phyloP scores from a whole-genome alignment of 371 early-diverging fungal species.

The Circinella minor region DNA sequence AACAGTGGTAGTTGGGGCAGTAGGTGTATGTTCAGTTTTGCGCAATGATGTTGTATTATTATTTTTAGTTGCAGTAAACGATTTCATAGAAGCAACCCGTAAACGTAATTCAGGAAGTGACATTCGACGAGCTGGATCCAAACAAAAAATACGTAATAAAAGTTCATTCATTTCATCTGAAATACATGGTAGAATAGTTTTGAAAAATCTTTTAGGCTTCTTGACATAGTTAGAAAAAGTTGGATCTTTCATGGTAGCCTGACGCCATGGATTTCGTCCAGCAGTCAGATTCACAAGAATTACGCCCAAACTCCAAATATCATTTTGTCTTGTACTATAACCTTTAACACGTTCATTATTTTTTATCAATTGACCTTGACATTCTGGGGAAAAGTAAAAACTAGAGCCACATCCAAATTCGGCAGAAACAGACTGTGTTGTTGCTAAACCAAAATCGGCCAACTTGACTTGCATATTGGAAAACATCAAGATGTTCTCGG shows the following conservation, averaged over 20 bases:
- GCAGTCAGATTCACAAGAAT: constrained; percentile 80
- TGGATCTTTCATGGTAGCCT: constrained; percentile 70
- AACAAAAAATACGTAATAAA: constrained; percentile 73
- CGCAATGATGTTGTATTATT: not conserved
- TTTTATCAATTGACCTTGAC: constrained; percentile 65
- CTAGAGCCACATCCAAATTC: constrained; percentile 85
- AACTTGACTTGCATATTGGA: constrained; percentile 57
- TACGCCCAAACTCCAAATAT: constrained; percentile 85
- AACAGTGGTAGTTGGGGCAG: not conserved
- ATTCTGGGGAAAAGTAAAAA: constrained; percentile 93
- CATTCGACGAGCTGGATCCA: constrained; percentile 78
- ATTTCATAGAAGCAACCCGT: constrained; percentile 58
- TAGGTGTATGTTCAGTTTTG: not conserved
- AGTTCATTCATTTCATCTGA: constrained; percentile 75
- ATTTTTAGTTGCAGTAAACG: constrained; percentile 45
- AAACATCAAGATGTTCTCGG: constrained; percentile 87
- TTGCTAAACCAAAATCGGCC: constrained; percentile 83
- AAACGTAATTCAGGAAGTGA: constrained; percentile 64
- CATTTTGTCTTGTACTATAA: constrained; percentile 79
- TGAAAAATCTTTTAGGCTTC: constrained; percentile 66
- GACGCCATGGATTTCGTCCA: constrained; percentile 84
- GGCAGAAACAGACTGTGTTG: constrained; percentile 65
- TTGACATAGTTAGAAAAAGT: constrained; percentile 71
- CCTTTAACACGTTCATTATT: constrained; percentile 47
- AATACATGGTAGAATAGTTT: constrained; percentile 65